A percentile compares a stretch with the other conserved stretches of the same genome.
phyloP scores from a whole-genome alignment of 169 alveolate species.

The Plasmodium cynomolgi region DNA sequence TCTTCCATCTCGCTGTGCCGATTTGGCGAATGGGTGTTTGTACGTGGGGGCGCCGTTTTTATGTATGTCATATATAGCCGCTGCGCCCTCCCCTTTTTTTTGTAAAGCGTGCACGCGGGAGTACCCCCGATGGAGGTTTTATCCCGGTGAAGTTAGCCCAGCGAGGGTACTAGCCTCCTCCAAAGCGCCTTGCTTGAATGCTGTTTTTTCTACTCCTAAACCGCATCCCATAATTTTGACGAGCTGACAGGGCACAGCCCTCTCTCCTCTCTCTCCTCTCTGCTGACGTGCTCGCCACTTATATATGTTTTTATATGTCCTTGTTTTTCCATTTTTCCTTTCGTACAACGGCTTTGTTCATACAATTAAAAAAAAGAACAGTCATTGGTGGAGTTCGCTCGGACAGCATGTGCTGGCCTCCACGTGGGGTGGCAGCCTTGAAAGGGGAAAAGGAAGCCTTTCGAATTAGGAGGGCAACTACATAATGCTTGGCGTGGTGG shows the following conservation, averaged over 20 bases:
- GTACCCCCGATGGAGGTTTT: too few relatives aligned
- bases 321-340: neutral
- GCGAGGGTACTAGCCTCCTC: neutral
- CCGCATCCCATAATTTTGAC: neutral
- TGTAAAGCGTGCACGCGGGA: neutral
- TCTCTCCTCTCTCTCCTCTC: too few relatives aligned
- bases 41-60: neutral
- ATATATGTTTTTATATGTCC: neutral
- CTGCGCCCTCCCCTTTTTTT: neutral
- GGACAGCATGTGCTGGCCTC: too few relatives aligned
- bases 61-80: neutral
- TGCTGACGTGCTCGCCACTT: neutral
- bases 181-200: neutral
- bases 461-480: neutral
- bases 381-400: neutral
- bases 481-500: neutral
- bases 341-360: neutral
- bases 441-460: neutral
- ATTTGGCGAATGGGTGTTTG: neutral
- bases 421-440: neutral
- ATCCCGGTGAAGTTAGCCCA: too few relatives aligned
- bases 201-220: neutral
- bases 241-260: too few relatives aligned
- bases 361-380: neutral
- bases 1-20: too few relatives aligned